Conservation (phyloP, 1,284 basidiomycete genomes). For the Ceratobasidium sp. region DNA sequence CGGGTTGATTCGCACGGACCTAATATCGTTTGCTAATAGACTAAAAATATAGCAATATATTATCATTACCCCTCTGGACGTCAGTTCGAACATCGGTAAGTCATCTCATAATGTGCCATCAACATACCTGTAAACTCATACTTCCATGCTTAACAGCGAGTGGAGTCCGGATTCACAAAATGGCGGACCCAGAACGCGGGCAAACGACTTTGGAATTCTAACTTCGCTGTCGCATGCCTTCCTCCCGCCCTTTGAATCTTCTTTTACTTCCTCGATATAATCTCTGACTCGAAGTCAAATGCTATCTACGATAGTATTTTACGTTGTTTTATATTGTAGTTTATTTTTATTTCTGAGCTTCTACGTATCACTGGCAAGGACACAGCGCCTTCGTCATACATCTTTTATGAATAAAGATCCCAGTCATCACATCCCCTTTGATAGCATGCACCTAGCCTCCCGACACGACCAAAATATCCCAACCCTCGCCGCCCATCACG, state of each 20-base stretch:
- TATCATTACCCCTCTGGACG: constrained; percentile 82
- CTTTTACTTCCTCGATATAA: not conserved
- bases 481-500: not conserved
- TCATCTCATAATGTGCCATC: not conserved
- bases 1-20: not conserved
- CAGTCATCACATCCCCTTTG: no score
- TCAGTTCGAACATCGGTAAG: constrained; percentile 28
- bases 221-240: not conserved
- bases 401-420: no score
- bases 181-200: constrained; percentile 75
- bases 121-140: constrained; percentile 29
- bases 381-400: no score
- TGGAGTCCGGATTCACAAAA: constrained; percentile 75
- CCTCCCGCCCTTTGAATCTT: not conserved
- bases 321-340: not conserved
- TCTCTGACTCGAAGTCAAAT: not conserved
- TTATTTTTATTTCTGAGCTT: not conserved
- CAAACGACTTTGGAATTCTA: constrained; percentile 27
- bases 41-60: constrained; percentile 77
- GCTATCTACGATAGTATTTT: not conserved
- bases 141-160: constrained; percentile 61
- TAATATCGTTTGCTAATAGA: not conserved
- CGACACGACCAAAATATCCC: no score
- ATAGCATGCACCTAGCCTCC: not conserved
- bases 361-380: not conserved